Evolutionary conservation across 345 rosid genomes (phyloP), one percentile per base, ranked within the genome.

Genomic region (Lepidium aucheri): DNA sequence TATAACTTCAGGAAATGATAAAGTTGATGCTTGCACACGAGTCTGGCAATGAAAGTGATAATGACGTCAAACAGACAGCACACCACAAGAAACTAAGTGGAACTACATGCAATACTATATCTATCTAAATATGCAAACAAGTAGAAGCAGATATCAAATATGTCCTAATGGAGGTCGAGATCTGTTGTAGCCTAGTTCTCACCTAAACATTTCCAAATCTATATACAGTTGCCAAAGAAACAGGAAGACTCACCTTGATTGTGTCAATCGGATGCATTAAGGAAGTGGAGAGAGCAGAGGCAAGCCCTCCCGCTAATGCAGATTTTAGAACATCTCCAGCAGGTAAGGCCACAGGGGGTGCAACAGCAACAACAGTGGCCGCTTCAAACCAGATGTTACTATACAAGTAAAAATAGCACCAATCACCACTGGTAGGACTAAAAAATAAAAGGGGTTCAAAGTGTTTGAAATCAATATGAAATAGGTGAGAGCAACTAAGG

Each of bases 331-430:
- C 97, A 77, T 86, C 90, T 79, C 88, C 96, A 59, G 96, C 83
- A 69, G 88, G 97, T 51, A 88, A 77, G 65, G 84, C 89, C 73
- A 85, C 86, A 18, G 97, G 96, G 14, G 97, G 96, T 63, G 95
- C 82, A 79, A 94, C 99, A 68, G 95, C 86, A 77, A 93, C 97
- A 75, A 88, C 97, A 51, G 97, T 90, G 9, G 97, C 99, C 43
- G 99, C 90, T 85, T 94, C 96, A 82, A 90, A 94, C 99, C 96
- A 90, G 80, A 88, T 89, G 56, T 77, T 82, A 79, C 99, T 94
- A 79, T 52, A 66, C 14, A 43, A 33, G 68, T 53, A 58, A 52
- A 51, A 42, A 9, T 7, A 50, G 32, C n/a, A 17, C 20, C 50
- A 33, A 51, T 36, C 67, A 73, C 59, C 55, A 66, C 52, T 22